Evolutionary conservation across 345 rosid species (phyloP), one percentile per base, ranked within the genome.

Genomic region (Arabis alpina): DNA sequence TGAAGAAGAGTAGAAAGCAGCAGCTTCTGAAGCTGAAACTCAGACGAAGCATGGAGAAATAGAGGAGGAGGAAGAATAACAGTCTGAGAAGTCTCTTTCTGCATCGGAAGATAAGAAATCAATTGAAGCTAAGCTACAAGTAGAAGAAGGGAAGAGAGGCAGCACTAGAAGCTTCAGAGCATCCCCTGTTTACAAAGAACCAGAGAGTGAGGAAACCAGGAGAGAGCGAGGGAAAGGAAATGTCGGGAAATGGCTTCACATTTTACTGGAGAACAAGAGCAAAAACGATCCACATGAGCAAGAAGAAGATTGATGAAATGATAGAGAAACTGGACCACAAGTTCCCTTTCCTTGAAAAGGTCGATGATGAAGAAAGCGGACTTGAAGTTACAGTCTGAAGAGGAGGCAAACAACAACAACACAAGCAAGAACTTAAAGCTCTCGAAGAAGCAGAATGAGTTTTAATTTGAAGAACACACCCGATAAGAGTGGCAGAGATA

Each of bases 241-340:
- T 51, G 85, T 95, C 0, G 99, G 92, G 80, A 88, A 80, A 75
- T 95, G 99, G 99, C 93, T 92, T 13, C 87, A 87, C 61, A 80
- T 95, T 79, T 72, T 95, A 80, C 75, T 92, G 48, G 89, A 90
- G 37, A 80, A 79, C 68, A 52, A 79, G 66, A 42, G 13, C 8
- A 41, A 51, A 40, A 74, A 75, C 55, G 87, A 75, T 43, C 78
- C 66, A 64, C 61, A 79, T 2, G 77, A 70, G 62, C 57, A 71
- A 73, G 50, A 72, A 65, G 58, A 70, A 74, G 5, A 70, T 49
- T n/a, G 88, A 93, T 54, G 90, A 87, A 10, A 76, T 89, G 68
- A 72, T 89, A 51, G 76, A 64, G 77, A 85, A 70, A 66, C 75
- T 88, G 39, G 80, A 85, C 72, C 59, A 70, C 3, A 87, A 79